Conservation (phyloP, 2,329 filamentous ascomycete genomes). For the Podosphaera xanthii region DNA sequence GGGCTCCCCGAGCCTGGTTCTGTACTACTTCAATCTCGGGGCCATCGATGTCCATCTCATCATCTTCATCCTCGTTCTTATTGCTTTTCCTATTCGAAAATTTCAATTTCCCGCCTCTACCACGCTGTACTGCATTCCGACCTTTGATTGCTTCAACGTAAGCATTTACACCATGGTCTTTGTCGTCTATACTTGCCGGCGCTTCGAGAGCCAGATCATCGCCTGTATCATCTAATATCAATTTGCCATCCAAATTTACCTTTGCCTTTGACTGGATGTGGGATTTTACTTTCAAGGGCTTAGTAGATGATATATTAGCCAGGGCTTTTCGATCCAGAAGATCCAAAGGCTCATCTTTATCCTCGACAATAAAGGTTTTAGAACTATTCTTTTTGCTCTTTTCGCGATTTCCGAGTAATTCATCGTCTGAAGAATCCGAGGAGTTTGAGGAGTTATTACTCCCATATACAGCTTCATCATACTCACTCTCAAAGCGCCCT, state of each 20-base stretch:
- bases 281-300: constrained; percentile 42
- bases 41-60: constrained; percentile 22
- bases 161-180: constrained; percentile 36
- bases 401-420: constrained; percentile 24
- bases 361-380: constrained; percentile 75
- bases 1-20: constrained; percentile 19
- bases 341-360: constrained; percentile 86
- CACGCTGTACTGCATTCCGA: constrained; percentile 39
- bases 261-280: constrained; percentile 32
- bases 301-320: constrained; percentile 80
- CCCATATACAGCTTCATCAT: constrained; percentile 76
- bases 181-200: constrained; percentile 18
- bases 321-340: constrained; percentile 73
- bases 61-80: constrained; percentile 28
- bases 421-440: constrained; percentile 39
- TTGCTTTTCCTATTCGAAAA: constrained; percentile 42
- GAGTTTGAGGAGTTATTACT: constrained; percentile 31
- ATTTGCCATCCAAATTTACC: constrained; percentile 55
- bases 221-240: constrained; percentile 42
- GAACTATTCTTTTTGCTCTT: constrained; percentile 33
- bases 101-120: constrained; percentile 45
- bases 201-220: constrained; percentile 43
- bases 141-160: constrained; percentile 49
- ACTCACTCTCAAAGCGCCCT: constrained; percentile 68
- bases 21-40: constrained; percentile 28